Percentiles rank a stretch among this genome's conserved stretches.
phyloP scores from a whole-genome alignment of 495 filamentous ascomycete genomes.

The Hyphodiscus hymeniophilus region DNA sequence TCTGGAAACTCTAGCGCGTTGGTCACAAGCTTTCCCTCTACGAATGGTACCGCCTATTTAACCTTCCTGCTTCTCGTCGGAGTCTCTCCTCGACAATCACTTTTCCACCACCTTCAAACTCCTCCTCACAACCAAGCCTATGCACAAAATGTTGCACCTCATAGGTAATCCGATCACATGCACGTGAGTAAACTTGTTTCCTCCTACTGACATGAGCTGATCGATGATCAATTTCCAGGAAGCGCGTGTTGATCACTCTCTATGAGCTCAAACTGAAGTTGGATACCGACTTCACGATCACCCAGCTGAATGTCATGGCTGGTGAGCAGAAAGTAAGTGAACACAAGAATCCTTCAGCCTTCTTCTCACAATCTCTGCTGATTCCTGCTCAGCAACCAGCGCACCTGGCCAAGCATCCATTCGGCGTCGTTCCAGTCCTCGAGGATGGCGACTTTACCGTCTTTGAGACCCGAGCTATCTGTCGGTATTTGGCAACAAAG shows the following conservation, averaged over 20 bases:
- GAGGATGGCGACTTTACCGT: conserved; percentile 1
- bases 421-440: conserved; percentile 1
- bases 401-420: background rate
- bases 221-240: background rate
- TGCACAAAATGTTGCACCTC: no score
- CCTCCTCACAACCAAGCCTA: no score
- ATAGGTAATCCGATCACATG: no score
- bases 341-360: background rate
- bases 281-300: background rate
- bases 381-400: background rate
- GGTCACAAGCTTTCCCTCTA: no score
- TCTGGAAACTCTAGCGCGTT: no score
- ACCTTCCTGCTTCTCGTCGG: no score
- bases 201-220: no score
- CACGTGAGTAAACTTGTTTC: no score
- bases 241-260: background rate
- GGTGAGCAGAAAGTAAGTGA: background rate
- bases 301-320: background rate
- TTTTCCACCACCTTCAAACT: no score
- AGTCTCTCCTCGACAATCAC: no score
- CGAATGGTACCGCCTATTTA: no score
- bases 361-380: no score
- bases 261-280: background rate
- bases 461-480: conserved; percentile 1
- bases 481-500: background rate